A percentile compares a stretch with the other conserved stretches of the same genome.
phyloP scores from a whole-genome alignment of 306 rosid genomes.

The Ormosia emarginata region DNA sequence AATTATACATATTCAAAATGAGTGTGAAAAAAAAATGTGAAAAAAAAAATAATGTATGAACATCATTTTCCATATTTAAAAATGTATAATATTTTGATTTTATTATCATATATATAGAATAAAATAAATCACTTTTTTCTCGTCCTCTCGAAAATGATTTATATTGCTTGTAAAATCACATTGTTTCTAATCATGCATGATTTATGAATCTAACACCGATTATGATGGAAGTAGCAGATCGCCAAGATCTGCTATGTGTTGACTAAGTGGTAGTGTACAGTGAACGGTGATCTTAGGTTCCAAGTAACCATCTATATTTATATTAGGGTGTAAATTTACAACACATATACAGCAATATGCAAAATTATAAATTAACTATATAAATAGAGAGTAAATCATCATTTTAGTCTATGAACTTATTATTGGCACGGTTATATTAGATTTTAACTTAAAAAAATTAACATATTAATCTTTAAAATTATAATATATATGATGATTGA shows the following conservation, averaged over 20 bases:
- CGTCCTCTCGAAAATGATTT: background rate
- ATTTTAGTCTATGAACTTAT: too few species aligned
- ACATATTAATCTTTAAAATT: too few species aligned
- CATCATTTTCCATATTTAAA: too few species aligned
- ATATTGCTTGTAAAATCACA: conserved; percentile 4
- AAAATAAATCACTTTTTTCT: background rate
- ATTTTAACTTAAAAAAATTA: too few species aligned
- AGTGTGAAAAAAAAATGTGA: too few species aligned
- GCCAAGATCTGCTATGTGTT: conserved; percentile 19
- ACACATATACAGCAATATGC: background rate
- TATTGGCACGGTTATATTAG: too few species aligned
- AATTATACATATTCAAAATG: too few species aligned
- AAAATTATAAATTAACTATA: background rate
- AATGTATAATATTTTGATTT: background rate
- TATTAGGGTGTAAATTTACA: background rate
- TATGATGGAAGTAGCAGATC: background rate
- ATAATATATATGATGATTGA: too few species aligned
- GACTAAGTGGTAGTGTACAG: background rate
- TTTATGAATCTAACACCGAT: conserved; percentile 17
- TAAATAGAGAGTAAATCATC: too few species aligned
- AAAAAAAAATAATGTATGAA: too few species aligned
- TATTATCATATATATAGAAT: background rate
- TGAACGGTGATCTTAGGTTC: background rate
- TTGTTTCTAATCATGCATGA: background rate
- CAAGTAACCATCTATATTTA: background rate